These are phyloP conservation scores for Sporormia fimetaria DNA, from an alignment of 495 filamentous ascomycete genomes.

Conservation along the genomic window DNA sequence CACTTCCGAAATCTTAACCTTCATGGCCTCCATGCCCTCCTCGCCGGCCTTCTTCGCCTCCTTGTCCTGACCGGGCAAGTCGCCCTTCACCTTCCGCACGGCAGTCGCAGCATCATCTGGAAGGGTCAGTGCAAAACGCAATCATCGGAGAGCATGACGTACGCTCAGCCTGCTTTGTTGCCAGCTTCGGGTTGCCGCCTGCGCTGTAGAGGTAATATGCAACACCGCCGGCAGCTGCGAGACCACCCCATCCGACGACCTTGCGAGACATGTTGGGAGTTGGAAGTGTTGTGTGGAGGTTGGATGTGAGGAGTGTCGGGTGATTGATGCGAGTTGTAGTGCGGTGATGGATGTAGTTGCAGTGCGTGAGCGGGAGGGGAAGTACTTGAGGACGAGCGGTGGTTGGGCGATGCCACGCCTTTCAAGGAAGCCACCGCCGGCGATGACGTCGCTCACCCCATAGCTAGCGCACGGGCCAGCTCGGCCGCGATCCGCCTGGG, in stretches of 20 bases:
- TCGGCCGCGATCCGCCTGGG: neutral
- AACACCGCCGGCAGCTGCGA: constrained; percentile 51
- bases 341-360: constrained; percentile 1
- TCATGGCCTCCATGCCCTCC: constrained; percentile 42
- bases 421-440: neutral
- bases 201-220: constrained; percentile 91
- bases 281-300: neutral
- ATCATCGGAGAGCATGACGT: constrained; percentile 15
- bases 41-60: constrained; percentile 44
- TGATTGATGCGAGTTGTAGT: neutral
- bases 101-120: constrained; percentile 54
- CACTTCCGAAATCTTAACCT: constrained; percentile 20
- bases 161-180: constrained; percentile 77
- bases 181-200: constrained; percentile 69
- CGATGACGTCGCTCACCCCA: constrained; percentile 17
- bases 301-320: constrained; percentile 29
- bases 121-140: constrained; percentile 14
- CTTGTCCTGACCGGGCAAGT: constrained; percentile 42
- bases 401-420: constrained; percentile 7
- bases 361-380: constrained; percentile 1
- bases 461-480: constrained; percentile 16
- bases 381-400: constrained; percentile 8
- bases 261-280: constrained; percentile 21
- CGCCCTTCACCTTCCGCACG: constrained; percentile 52
- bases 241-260: constrained; percentile 32